Evolutionary conservation across 371 early-diverging fungal genomes (phyloP).

Genomic region (Apophysomyces sp.): DNA sequence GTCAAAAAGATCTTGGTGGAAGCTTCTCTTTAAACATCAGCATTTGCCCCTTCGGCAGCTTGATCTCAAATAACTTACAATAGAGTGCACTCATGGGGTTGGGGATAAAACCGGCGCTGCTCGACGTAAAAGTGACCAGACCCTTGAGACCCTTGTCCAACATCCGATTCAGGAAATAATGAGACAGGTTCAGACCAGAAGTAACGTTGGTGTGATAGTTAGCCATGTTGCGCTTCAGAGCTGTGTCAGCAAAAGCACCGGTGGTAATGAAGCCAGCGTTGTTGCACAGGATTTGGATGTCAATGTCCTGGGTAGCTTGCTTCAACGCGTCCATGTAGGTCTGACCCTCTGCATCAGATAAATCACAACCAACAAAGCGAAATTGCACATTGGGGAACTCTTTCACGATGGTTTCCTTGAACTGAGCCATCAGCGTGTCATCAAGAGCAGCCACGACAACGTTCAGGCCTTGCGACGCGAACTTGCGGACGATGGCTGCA

Average conservation of each 20-base stretch:
- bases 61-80: constrained; percentile 22
- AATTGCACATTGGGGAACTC: constrained; percentile 50
- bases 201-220: constrained; percentile 61
- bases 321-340: constrained; percentile 45
- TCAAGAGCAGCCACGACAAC: constrained; percentile 62
- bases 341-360: constrained; percentile 37
- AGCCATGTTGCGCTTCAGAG: constrained; percentile 42
- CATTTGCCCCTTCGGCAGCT: background rate
- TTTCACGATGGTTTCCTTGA: constrained; percentile 36
- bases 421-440: constrained; percentile 37
- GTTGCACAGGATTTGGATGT: constrained; percentile 59
- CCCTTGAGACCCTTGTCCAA: constrained; percentile 41
- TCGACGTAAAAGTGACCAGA: constrained; percentile 58
- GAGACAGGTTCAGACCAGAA: constrained; percentile 44
- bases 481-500: constrained; percentile 53
- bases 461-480: constrained; percentile 55
- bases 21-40: constrained; percentile 19
- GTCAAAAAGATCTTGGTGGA: constrained; percentile 62
- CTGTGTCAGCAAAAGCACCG: constrained; percentile 51
- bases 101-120: constrained; percentile 59
- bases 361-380: constrained; percentile 55
- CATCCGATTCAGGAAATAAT: constrained; percentile 55
- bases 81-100: constrained; percentile 59
- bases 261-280: constrained; percentile 67
- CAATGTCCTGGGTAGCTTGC: constrained; percentile 45